These are phyloP conservation scores for Fusarium cyanostomum DNA, from an alignment of 2,329 filamentous ascomycete species.

Conservation along the genomic window DNA sequence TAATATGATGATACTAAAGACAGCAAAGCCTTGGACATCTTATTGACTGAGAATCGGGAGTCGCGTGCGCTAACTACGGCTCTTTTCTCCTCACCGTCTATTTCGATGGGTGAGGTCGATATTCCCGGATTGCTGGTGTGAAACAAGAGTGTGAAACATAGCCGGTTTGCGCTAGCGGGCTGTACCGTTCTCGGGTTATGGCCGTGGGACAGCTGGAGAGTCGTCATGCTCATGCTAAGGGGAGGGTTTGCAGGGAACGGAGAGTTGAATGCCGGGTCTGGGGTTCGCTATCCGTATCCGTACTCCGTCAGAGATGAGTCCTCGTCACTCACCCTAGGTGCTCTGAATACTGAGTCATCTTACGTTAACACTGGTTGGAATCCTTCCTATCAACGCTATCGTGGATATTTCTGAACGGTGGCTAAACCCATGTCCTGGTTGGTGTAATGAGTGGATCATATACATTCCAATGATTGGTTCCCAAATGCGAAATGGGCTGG, in stretches of 20 bases:
- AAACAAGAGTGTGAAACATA: slow-evolving; percentile 37
- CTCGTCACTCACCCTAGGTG: no score
- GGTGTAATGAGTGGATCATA: not conserved
- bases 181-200: slow-evolving; percentile 20
- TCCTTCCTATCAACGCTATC: no score
- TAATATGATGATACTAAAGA: no score
- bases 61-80: slow-evolving; percentile 23
- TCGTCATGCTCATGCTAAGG: slow-evolving; percentile 30
- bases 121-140: slow-evolving; percentile 18
- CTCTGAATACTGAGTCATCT: slow-evolving; percentile 2
- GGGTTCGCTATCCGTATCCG: not conserved
- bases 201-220: slow-evolving; percentile 11
- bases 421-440: slow-evolving; percentile 8
- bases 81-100: slow-evolving; percentile 17
- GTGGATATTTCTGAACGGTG: slow-evolving; percentile 7
- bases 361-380: slow-evolving; percentile 11
- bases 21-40: no score
- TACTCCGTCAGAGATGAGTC: not conserved
- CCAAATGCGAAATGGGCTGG: slow-evolving; percentile 6
- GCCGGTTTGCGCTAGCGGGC: slow-evolving; percentile 18
- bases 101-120: slow-evolving; percentile 8
- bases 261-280: slow-evolving; percentile 12
- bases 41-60: no score
- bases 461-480: not conserved
- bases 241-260: slow-evolving; percentile 10